These are phyloP conservation scores for Cryptosporidium andersoni DNA, from an alignment of 169 alveolate genomes.

Conservation along the genomic window DNA sequence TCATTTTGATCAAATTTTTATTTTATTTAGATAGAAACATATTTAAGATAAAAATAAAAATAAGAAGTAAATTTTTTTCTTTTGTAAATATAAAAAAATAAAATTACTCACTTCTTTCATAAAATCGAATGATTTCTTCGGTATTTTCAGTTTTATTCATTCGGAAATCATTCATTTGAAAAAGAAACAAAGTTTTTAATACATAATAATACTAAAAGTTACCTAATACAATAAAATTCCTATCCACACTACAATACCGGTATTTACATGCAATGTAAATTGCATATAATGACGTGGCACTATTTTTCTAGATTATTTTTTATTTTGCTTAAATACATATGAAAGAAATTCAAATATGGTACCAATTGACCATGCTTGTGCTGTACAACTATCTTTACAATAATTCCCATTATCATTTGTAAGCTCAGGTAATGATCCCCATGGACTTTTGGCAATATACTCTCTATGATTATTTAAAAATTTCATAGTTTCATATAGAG, in stretches of 20 bases:
- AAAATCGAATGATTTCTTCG: slow-evolving; percentile 40
- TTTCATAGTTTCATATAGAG: slow-evolving; percentile 73
- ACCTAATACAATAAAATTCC: too few relatives aligned
- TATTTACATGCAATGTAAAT: too few relatives aligned
- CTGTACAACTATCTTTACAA: slow-evolving; percentile 84
- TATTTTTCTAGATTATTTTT: not conserved
- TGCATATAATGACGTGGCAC: too few relatives aligned
- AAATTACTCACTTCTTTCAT: slow-evolving; percentile 57
- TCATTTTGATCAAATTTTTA: not conserved
- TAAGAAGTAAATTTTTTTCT: not conserved
- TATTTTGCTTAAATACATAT: not conserved
- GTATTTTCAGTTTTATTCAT: slow-evolving; percentile 36
- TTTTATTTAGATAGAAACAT: not conserved
- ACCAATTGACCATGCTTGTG: slow-evolving; percentile 87
- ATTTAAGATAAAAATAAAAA: not conserved
- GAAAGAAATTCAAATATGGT: slow-evolving; percentile 70
- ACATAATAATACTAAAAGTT: too few relatives aligned
- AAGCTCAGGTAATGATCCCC: slow-evolving; percentile 92
- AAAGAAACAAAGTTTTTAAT: too few relatives aligned
- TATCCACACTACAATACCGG: too few relatives aligned
- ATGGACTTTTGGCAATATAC: slow-evolving; percentile 76
- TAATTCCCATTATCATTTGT: slow-evolving; percentile 87
- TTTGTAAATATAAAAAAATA: not conserved
- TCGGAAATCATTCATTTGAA: slow-evolving; percentile 15
- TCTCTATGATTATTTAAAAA: slow-evolving; percentile 77